A percentile compares a stretch with the other conserved stretches of the same genome.
Conservation (phyloP, 768 basidiomycete genomes). For the Suillus luteus region DNA sequence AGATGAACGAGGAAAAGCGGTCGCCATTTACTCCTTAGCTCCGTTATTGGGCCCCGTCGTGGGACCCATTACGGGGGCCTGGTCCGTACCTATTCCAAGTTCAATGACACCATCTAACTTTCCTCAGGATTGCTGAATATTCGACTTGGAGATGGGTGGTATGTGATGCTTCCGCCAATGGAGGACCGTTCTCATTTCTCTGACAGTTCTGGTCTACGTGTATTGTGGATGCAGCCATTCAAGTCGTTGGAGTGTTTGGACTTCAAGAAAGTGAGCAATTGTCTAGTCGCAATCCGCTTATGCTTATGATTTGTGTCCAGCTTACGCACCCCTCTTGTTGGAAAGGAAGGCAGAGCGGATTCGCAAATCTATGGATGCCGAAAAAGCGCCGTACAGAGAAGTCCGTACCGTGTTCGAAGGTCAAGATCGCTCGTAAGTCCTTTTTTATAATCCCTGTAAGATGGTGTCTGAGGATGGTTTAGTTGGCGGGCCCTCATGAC, state of each 20-base stretch:
- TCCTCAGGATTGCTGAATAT: slow-evolving; percentile 49
- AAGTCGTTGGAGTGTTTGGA: slow-evolving; percentile 55
- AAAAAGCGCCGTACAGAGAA: slow-evolving; percentile 40
- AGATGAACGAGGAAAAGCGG: slow-evolving; percentile 65
- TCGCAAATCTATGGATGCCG: slow-evolving; percentile 44
- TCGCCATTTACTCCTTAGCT: slow-evolving; percentile 64
- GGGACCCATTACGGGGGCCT: slow-evolving; percentile 64
- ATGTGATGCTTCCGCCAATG: slow-evolving; percentile 22
- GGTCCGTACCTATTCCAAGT: slow-evolving; percentile 33
- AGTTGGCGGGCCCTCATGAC: slow-evolving; percentile 57
- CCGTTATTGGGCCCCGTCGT: slow-evolving; percentile 67
- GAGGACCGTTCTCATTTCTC: not conserved
- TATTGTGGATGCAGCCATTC: slow-evolving; percentile 56
- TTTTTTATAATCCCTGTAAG: not conserved
- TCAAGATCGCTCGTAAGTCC: slow-evolving; percentile 46
- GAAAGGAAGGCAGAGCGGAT: slow-evolving; percentile 54
- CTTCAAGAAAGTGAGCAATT: slow-evolving; percentile 61
- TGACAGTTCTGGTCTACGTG: slow-evolving; percentile 66
- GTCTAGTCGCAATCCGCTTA: slow-evolving; percentile 19
- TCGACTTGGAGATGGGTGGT: slow-evolving; percentile 77
- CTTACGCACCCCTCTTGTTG: slow-evolving; percentile 36
- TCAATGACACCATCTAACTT: not conserved
- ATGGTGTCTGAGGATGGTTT: not conserved
- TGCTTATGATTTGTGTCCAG: slow-evolving; percentile 11
- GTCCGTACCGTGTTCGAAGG: slow-evolving; percentile 53